Conservation (phyloP, 331 rosid species). For the Quercus phellos region DNA sequence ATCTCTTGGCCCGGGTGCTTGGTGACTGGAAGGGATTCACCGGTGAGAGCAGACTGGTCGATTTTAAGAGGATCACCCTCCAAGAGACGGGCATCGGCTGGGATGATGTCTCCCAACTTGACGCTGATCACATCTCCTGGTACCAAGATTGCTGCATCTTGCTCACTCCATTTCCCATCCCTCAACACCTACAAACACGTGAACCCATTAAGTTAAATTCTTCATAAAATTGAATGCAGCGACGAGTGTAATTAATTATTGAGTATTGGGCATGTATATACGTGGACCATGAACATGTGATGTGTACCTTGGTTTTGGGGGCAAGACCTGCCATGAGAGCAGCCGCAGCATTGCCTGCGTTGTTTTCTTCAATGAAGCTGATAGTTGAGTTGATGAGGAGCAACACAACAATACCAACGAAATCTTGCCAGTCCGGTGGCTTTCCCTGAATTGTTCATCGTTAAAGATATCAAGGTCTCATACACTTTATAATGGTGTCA, state of each 20-base stretch:
- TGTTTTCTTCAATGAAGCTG: slow-evolving; percentile 88
- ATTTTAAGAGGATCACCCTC: slow-evolving; percentile 86
- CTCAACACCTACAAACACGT: slow-evolving; percentile 49
- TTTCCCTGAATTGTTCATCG: slow-evolving; percentile 48
- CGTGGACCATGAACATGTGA: not conserved
- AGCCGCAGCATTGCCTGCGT: slow-evolving; percentile 93
- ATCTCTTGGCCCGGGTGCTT: slow-evolving; percentile 65
- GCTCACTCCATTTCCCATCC: slow-evolving; percentile 76
- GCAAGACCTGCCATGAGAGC: slow-evolving; percentile 97
- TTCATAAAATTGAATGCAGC: not conserved
- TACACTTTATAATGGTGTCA: too few relatives aligned
- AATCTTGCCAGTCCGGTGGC: slow-evolving; percentile 94
- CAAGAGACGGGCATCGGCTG: slow-evolving; percentile 87
- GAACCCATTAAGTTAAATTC: not conserved
- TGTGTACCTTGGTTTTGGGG: slow-evolving; percentile 75
- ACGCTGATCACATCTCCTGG: slow-evolving; percentile 91
- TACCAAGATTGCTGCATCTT: slow-evolving; percentile 72
- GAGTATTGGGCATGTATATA: not conserved
- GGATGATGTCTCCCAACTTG: slow-evolving; percentile 84
- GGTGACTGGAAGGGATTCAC: slow-evolving; percentile 88
- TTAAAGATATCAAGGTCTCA: too few relatives aligned
- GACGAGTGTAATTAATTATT: not conserved
- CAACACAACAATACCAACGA: slow-evolving; percentile 68
- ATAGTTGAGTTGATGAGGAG: slow-evolving; percentile 80
- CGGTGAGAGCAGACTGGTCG: slow-evolving; percentile 88